Percentiles rank a stretch among this genome's conserved stretches.
Conservation (phyloP, 2,329 filamentous ascomycete species). For the Stachybotrys chlorohalonatus region DNA sequence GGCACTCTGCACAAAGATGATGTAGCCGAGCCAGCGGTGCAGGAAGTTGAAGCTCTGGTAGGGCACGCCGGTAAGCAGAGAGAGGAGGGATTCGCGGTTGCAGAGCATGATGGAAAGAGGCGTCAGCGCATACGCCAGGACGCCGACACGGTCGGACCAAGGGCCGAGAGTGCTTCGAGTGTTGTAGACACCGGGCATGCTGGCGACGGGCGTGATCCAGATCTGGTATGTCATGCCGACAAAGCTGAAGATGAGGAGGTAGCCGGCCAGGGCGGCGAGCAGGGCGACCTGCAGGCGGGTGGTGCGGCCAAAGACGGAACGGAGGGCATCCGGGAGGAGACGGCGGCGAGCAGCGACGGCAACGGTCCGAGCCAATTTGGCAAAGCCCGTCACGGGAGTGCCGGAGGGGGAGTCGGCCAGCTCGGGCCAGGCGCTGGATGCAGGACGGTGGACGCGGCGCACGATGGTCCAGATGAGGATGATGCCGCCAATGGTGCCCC, state of each 20-base stretch:
- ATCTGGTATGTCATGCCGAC: conserved; percentile 58
- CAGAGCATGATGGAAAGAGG: conserved; percentile 59
- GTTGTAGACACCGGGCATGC: conserved; percentile 45
- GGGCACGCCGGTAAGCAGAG: conserved; percentile 60
- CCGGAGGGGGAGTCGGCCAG: conserved; percentile 12
- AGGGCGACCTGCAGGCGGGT: conserved; percentile 60
- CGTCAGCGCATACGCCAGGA: conserved; percentile 65
- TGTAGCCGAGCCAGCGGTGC: conserved; percentile 66
- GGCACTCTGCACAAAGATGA: conserved; percentile 59
- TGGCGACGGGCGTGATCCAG: conserved; percentile 62
- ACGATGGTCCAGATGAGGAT: conserved; percentile 31
- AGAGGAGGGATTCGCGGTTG: conserved; percentile 62
- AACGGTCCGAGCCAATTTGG: conserved; percentile 25
- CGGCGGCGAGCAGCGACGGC: conserved; percentile 34
- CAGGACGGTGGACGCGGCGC: conserved; percentile 14
- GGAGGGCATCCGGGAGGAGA: conserved; percentile 51
- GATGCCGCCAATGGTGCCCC: conserved; percentile 34
- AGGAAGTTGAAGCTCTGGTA: conserved; percentile 73
- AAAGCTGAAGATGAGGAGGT: conserved; percentile 61
- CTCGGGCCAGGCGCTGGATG: conserved; percentile 9
- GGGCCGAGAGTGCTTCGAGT: conserved; percentile 58
- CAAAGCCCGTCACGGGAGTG: conserved; percentile 8
- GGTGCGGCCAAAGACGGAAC: conserved; percentile 54
- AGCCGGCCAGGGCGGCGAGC: conserved; percentile 46
- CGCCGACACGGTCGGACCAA: conserved; percentile 60